Evolutionary conservation across 192 early-diverging fungal species (phyloP).

Genomic region (Allomyces javanicus): DNA sequence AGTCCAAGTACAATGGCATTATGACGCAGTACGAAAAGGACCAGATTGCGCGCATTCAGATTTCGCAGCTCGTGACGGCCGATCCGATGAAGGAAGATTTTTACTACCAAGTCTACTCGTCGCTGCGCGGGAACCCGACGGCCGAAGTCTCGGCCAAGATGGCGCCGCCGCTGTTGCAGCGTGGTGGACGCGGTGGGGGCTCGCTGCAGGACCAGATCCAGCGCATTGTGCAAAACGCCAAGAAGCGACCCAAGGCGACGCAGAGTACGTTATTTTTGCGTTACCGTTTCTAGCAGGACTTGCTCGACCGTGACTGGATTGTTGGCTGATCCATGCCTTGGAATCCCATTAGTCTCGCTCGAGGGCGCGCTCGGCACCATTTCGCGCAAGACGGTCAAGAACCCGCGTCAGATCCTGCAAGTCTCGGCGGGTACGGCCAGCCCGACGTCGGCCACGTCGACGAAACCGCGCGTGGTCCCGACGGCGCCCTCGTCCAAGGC

Average conservation of each 20-base stretch:
- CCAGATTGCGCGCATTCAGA: conserved; percentile 78
- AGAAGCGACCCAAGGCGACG: conserved; percentile 65
- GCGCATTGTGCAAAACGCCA: conserved; percentile 83
- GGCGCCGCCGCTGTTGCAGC: neutral
- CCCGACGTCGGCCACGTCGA: neutral
- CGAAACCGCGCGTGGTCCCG: neutral
- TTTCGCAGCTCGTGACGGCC: conserved; percentile 79
- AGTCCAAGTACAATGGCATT: conserved; percentile 52
- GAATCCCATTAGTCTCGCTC: conserved; percentile 38
- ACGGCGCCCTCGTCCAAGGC: neutral
- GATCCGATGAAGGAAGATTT: conserved; percentile 89
- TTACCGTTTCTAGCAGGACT: neutral
- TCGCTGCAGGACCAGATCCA: conserved; percentile 88
- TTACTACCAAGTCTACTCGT: conserved; percentile 49
- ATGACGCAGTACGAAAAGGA: conserved; percentile 94
- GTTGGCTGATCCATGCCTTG: conserved; percentile 1
- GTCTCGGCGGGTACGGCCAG: conserved; percentile 20
- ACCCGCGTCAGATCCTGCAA: conserved; percentile 68
- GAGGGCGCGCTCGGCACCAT: conserved; percentile 94
- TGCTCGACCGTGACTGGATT: neutral
- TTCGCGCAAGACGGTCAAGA: conserved; percentile 64
- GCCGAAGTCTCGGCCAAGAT: conserved; percentile 13
- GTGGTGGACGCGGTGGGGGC: neutral
- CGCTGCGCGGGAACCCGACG: conserved; percentile 1
- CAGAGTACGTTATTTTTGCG: conserved; percentile 25